Conservation (phyloP, 2,329 filamentous ascomycete species). For the Penicillium sp. region DNA sequence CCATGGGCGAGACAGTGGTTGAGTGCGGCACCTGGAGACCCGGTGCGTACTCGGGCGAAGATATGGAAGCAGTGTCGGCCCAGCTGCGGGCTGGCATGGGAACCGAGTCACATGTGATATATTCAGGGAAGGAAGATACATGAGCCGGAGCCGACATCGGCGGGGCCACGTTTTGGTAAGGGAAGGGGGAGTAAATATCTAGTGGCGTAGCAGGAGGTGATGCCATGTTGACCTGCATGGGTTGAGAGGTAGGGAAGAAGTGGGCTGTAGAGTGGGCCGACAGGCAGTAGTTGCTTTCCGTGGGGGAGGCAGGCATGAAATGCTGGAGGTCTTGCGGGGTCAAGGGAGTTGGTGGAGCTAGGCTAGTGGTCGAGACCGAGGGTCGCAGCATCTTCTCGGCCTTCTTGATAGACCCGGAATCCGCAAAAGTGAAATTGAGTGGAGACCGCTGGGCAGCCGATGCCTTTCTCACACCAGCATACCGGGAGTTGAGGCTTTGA, state of each 20-base stretch:
- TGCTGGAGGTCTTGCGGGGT: slow-evolving; percentile 46
- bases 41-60: slow-evolving; percentile 44
- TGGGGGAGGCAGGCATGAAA: slow-evolving; percentile 42
- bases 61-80: slow-evolving; percentile 41
- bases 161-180: slow-evolving; percentile 39
- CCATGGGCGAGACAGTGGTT: slow-evolving; percentile 39
- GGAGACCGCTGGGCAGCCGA: slow-evolving; percentile 50
- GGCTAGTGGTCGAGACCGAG: slow-evolving; percentile 35
- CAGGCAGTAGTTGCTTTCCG: slow-evolving; percentile 40
- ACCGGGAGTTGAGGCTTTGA: slow-evolving; percentile 46
- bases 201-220: slow-evolving; percentile 49
- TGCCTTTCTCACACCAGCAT: slow-evolving; percentile 49
- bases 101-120: slow-evolving; percentile 38
- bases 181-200: slow-evolving; percentile 41
- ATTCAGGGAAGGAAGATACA: slow-evolving; percentile 45
- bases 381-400: slow-evolving; percentile 36
- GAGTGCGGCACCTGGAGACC: slow-evolving; percentile 37
- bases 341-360: slow-evolving; percentile 46
- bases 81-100: slow-evolving; percentile 45
- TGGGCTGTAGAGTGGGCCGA: slow-evolving; percentile 35
- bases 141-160: slow-evolving; percentile 47
- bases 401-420: slow-evolving; percentile 41
- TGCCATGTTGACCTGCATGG: slow-evolving; percentile 44
- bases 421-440: slow-evolving; percentile 48
- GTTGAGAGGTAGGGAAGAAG: slow-evolving; percentile 41